These are phyloP conservation scores for Lyophyllum semitale DNA, from an alignment of 768 basidiomycete genomes.

Conservation along the genomic window DNA sequence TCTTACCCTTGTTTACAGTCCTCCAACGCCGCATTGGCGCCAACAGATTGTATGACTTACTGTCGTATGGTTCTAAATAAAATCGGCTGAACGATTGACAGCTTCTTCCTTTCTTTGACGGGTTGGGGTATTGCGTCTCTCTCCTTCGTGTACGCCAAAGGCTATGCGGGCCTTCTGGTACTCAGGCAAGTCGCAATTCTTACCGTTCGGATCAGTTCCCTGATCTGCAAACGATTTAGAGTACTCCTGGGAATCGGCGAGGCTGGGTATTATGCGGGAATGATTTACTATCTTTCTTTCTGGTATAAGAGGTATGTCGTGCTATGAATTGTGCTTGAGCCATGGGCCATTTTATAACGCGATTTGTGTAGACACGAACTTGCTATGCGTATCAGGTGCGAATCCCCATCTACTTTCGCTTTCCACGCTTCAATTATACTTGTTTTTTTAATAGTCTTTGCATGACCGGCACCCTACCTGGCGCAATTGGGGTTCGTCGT, in stretches of 20 bases:
- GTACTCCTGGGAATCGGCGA: constrained; percentile 60
- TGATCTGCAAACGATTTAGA: no score
- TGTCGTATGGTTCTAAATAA: neutral
- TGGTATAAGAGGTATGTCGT: constrained; percentile 50
- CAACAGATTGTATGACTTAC: constrained; percentile 57
- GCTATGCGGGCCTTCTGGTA: constrained; percentile 48
- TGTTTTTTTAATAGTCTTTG: constrained; percentile 45
- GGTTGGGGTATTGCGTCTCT: constrained; percentile 58
- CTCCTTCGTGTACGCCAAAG: constrained; percentile 56
- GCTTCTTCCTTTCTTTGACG: constrained; percentile 54
- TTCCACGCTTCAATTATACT: neutral
- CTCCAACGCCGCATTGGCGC: constrained; percentile 59
- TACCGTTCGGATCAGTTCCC: no score
- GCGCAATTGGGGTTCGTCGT: constrained; percentile 59
- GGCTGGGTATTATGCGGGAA: constrained; percentile 60
- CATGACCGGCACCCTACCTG: constrained; percentile 60
- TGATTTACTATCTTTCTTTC: constrained; percentile 64
- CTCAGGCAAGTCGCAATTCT: constrained; percentile 37
- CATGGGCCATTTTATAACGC: no score
- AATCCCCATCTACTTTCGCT: neutral
- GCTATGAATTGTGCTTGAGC: no score
- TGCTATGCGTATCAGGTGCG: constrained; percentile 52
- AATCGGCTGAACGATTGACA: constrained; percentile 11
- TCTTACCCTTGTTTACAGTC: no score
- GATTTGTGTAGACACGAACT: constrained; percentile 47